Percentiles rank a stretch among this genome's conserved stretches.
Evolutionary conservation across 805 yeast genomes (phyloP).

Genomic region (Cyberlindnera nakhonratchasimensis): DNA sequence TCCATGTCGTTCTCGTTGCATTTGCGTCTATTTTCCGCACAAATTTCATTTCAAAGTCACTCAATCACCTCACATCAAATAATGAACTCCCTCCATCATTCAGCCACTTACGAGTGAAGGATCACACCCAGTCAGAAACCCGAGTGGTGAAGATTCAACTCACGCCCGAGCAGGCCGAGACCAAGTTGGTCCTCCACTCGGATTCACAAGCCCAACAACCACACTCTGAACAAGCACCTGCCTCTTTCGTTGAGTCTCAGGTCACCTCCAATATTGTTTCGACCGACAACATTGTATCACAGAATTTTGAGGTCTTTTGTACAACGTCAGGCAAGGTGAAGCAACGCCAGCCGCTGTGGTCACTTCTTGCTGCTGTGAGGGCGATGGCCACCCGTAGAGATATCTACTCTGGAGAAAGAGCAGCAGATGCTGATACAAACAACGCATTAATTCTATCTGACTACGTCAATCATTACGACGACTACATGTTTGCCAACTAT

Average conservation of each 20-base stretch:
- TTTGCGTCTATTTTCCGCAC: slow-evolving; percentile 25
- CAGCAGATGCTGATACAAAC: slow-evolving; percentile 15
- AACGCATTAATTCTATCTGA: slow-evolving; percentile 24
- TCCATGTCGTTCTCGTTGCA: slow-evolving; percentile 25
- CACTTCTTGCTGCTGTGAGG: slow-evolving; percentile 46
- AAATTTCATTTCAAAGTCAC: slow-evolving; percentile 24
- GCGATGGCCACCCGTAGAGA: slow-evolving; percentile 46
- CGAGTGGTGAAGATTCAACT: slow-evolving; percentile 21
- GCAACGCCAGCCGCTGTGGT: slow-evolving; percentile 49
- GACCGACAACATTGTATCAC: slow-evolving; percentile 25
- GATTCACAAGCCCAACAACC: background rate
- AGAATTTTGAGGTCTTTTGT: slow-evolving; percentile 26
- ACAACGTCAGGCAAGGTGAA: slow-evolving; percentile 20
- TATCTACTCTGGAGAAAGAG: slow-evolving; percentile 39
- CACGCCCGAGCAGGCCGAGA: slow-evolving; percentile 13
- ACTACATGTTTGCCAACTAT: slow-evolving; percentile 30
- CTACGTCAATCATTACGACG: slow-evolving; percentile 24
- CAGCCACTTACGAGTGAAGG: slow-evolving; percentile 10
- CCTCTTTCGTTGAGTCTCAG: slow-evolving; percentile 16
- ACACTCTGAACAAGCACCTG: slow-evolving; percentile 14
- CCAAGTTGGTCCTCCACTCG: background rate
- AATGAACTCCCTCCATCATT: slow-evolving; percentile 6
- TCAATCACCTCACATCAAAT: slow-evolving; percentile 23
- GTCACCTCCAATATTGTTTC: slow-evolving; percentile 12
- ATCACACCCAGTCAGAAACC: slow-evolving; percentile 14